Conservation (phyloP, 257 asterid species). For the Solanum gracilifrons region DNA sequence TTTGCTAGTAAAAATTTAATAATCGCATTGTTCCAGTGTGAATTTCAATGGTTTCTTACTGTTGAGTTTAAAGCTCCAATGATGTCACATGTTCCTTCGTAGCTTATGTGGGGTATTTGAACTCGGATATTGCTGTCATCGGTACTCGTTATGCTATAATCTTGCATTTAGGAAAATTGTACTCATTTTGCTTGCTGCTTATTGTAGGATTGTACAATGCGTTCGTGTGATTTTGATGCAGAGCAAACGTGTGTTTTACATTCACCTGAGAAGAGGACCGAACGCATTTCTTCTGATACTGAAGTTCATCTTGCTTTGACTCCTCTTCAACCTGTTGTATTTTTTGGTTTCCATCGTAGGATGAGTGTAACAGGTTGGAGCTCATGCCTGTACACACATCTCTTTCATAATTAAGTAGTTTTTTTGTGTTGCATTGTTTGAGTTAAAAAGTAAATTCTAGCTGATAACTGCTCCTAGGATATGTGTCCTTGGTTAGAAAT, state of each 20-base stretch:
- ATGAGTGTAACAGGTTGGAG: slow-evolving; percentile 91
- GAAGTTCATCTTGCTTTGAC: slow-evolving; percentile 99
- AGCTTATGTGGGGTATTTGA: neutral
- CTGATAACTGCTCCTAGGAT: neutral
- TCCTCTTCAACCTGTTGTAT: slow-evolving; percentile 94
- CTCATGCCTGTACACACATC: neutral
- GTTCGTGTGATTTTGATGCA: slow-evolving; percentile 92
- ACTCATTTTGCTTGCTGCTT: neutral
- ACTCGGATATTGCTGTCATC: neutral
- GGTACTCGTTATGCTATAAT: neutral
- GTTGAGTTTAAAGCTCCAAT: neutral
- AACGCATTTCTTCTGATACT: slow-evolving; percentile 75
- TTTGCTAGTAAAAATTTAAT: neutral
- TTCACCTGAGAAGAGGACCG: slow-evolving; percentile 97
- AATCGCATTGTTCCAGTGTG: neutral
- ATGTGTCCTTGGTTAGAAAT: neutral
- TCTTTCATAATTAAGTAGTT: neutral
- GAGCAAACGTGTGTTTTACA: slow-evolving; percentile 96
- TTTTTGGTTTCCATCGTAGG: slow-evolving; percentile 94
- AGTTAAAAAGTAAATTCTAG: neutral
- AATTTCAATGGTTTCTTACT: neutral
- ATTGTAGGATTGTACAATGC: slow-evolving; percentile 86
- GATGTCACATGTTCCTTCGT: neutral
- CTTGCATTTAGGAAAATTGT: neutral
- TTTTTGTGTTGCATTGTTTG: neutral